Evolutionary conservation across 2,329 filamentous ascomycete species (phyloP).

Genomic region (Pleurostoma richardsiae): DNA sequence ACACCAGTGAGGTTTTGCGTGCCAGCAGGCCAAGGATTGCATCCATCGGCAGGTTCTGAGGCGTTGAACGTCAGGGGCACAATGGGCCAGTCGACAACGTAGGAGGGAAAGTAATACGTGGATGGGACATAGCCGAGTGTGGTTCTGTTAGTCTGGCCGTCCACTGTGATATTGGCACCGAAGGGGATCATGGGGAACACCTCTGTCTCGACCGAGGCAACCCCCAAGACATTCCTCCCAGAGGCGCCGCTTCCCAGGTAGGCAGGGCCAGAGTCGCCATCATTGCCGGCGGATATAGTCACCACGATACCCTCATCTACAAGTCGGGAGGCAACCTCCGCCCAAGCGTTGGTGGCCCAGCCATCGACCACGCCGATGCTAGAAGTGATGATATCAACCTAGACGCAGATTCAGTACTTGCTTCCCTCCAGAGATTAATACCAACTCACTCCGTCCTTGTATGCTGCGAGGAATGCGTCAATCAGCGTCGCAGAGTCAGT

Average conservation of each 20-base stretch:
- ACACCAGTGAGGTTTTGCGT: constrained; percentile 31
- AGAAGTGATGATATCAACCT: constrained; percentile 28
- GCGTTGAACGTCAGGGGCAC: constrained; percentile 15
- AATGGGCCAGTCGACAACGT: constrained; percentile 15
- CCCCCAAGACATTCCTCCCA: constrained; percentile 33
- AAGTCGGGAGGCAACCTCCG: constrained; percentile 32
- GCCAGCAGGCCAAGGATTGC: constrained; percentile 27
- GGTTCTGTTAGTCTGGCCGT: constrained; percentile 4
- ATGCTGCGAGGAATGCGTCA: constrained; percentile 20
- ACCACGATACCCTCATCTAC: constrained; percentile 34
- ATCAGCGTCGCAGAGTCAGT: constrained; percentile 22
- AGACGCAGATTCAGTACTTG: background rate
- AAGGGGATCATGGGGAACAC: constrained; percentile 10
- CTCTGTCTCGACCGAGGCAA: constrained; percentile 33
- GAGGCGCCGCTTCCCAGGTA: constrained; percentile 30
- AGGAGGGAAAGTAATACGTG: constrained; percentile 6
- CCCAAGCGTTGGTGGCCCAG: constrained; percentile 20
- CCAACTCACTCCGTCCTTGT: constrained; percentile 15
- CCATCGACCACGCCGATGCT: constrained; percentile 25
- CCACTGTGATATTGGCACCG: constrained; percentile 3
- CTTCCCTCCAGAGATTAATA: background rate
- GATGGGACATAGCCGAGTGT: constrained; percentile 10
- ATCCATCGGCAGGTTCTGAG: constrained; percentile 24
- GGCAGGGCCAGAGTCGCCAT: constrained; percentile 34
- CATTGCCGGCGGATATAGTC: constrained; percentile 37